These are phyloP conservation scores for Hypoxylon sp. DNA, from an alignment of 2,329 filamentous ascomycete genomes.

Conservation along the genomic window DNA sequence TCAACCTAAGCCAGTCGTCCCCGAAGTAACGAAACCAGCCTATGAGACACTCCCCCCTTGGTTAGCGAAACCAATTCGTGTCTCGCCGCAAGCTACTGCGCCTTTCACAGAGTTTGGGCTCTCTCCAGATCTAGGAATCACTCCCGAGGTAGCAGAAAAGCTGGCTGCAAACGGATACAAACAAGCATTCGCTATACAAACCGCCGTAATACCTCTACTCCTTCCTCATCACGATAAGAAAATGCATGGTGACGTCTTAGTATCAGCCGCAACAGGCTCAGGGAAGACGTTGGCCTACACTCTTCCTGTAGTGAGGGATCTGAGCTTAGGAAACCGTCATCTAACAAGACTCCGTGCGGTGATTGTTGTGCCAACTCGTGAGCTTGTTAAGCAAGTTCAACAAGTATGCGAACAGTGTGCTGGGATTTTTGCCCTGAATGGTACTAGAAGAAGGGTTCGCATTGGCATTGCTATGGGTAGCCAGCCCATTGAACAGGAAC, in stretches of 20 bases:
- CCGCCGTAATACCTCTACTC: slow-evolving; percentile 84
- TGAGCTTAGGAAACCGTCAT: slow-evolving; percentile 72
- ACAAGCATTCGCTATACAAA: slow-evolving; percentile 84
- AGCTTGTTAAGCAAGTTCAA: slow-evolving; percentile 88
- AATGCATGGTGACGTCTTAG: slow-evolving; percentile 82
- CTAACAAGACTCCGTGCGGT: slow-evolving; percentile 79
- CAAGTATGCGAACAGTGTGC: slow-evolving; percentile 83
- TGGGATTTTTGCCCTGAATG: slow-evolving; percentile 68
- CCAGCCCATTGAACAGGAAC: slow-evolving; percentile 78
- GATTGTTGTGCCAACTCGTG: slow-evolving; percentile 90
- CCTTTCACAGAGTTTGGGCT: slow-evolving; percentile 68
- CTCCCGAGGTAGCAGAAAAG: slow-evolving; percentile 70
- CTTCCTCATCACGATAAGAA: slow-evolving; percentile 72
- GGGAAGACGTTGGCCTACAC: slow-evolving; percentile 96
- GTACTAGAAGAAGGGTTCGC: slow-evolving; percentile 75
- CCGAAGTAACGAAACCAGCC: slow-evolving; percentile 71
- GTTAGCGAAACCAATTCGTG: slow-evolving; percentile 82
- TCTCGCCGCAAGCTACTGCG: slow-evolving; percentile 71
- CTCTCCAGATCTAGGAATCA: slow-evolving; percentile 71
- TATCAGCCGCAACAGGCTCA: slow-evolving; percentile 94
- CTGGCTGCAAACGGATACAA: slow-evolving; percentile 79
- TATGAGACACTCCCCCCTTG: slow-evolving; percentile 86
- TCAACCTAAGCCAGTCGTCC: slow-evolving; percentile 76
- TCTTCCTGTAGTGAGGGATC: slow-evolving; percentile 83
- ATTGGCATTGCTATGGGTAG: slow-evolving; percentile 88